A percentile compares a stretch with the other conserved stretches of the same genome.
These are phyloP conservation scores for Nannochloris sp. DNA, from an alignment of 139 green algal genomes.

Conservation along the genomic window DNA sequence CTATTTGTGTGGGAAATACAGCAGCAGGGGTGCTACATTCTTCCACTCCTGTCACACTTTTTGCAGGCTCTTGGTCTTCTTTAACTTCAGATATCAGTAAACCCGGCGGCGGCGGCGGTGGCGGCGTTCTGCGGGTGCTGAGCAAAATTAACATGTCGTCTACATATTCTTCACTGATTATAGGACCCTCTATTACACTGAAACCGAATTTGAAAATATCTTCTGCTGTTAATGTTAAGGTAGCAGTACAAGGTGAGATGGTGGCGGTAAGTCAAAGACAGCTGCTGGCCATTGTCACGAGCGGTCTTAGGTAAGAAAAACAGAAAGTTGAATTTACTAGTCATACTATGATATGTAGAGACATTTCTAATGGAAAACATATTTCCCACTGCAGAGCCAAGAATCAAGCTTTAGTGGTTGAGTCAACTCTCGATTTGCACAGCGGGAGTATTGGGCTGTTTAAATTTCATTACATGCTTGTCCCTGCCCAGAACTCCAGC, in stretches of 20 bases:
- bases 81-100: no score
- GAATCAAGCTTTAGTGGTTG: no score
- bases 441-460: no score
- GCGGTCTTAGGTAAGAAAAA: no score
- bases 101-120: no score
- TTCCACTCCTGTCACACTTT: conserved; percentile 3
- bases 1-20: neutral
- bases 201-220: neutral
- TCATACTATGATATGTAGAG: no score
- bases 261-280: neutral
- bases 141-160: neutral
- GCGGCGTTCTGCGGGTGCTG: neutral
- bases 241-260: conserved; percentile 8
- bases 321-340: no score
- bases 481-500: no score
- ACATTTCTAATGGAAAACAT: no score
- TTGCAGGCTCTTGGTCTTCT: no score
- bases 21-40: conserved; percentile 11
- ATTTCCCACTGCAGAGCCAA: no score
- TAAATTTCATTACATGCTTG: neutral
- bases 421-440: no score
- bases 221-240: neutral
- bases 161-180: conserved; percentile 2
- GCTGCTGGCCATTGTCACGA: conserved; percentile 14
- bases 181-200: conserved; percentile 7